Evolutionary conservation across 73 alveolate species (phyloP), one percentile per base, ranked within the genome.

Genomic region (Paramecium biaurelia): DNA sequence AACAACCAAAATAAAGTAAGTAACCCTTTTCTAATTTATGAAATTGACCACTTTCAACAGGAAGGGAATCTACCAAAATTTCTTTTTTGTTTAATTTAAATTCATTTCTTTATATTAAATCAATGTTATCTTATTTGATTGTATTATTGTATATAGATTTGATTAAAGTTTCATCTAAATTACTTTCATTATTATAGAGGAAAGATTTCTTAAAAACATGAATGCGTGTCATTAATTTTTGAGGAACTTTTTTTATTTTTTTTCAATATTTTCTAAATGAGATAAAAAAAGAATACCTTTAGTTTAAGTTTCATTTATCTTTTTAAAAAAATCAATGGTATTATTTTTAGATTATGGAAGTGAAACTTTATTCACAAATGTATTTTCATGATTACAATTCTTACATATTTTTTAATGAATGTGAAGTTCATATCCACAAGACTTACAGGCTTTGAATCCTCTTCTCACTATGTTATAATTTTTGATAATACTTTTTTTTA

Each of bases 401-500:
- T 26, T 21, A 47, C 90, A 79, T 4, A 43, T 41, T 47, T 45
- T 79, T 79, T 79, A 37, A 45, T 79, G 90, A 1, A 79, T 79
- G n/a, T 79, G 90, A 21, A 79, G 47, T 24, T 79, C 45, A 0
- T 1, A n/a, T n/a, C 47, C 45, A 24, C 90, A 79, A 1, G 20
- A 38, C 23, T 79, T 30, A 43, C 90, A 79, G 23, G 30, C 24
- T 23, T 79, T 79, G 28, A 43, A 79, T 79, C 90, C 90, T 79
- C 90, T 79, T 79, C 90, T 26, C 72, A 79, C 90, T 79, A 37
- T 10, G 59, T 23, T 28, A 74, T 41, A 28, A 74, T 12, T 37
- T 37, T 37, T 37, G 45, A 34, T 74, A n/a, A 2, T 67, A 67
- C 85, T 67, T 53, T 41, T 74, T 74, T 74, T 74, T 74, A 18